A percentile compares a stretch with the other conserved stretches of the same genome.
Conservation (phyloP, 305 asterid genomes). For the Ruellia speciosa region DNA sequence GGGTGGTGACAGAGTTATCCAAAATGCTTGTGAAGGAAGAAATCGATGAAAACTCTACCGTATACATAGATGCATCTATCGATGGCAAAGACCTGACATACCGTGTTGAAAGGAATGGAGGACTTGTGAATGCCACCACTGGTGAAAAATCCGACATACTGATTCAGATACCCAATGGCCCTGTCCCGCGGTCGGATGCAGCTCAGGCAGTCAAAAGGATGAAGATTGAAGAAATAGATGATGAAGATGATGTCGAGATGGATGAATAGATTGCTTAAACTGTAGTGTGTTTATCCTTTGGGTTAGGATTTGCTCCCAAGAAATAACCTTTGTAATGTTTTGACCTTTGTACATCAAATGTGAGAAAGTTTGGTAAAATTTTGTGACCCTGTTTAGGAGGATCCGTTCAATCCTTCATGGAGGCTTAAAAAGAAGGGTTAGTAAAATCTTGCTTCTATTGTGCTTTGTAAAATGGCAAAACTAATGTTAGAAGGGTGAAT, state of each 20-base stretch:
- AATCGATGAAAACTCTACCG: slow-evolving; percentile 73
- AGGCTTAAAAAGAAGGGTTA: too few species aligned
- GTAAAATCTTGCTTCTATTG: too few species aligned
- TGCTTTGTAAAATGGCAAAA: too few species aligned
- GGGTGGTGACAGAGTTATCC: slow-evolving; percentile 71
- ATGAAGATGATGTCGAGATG: slow-evolving; percentile 45
- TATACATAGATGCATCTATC: slow-evolving; percentile 42
- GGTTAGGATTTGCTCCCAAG: too few species aligned
- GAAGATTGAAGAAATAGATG: slow-evolving; percentile 67
- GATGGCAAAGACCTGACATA: slow-evolving; percentile 40
- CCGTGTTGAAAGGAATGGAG: slow-evolving; percentile 68
- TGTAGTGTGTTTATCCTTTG: too few species aligned
- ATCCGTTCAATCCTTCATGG: too few species aligned
- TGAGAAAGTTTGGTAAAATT: too few species aligned
- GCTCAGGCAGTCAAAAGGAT: slow-evolving; percentile 69
- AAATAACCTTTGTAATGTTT: too few species aligned
- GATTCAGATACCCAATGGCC: slow-evolving; percentile 50
- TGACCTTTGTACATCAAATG: too few species aligned
- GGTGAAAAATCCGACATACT: slow-evolving; percentile 66
- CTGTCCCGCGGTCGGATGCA: slow-evolving; percentile 31
- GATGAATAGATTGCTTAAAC: slow-evolving; percentile 23
- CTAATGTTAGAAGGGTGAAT: too few species aligned
- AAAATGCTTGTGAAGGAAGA: slow-evolving; percentile 76
- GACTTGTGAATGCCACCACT: slow-evolving; percentile 64
- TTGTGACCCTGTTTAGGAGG: too few species aligned